These are phyloP conservation scores for Xylariales sp. DNA, from an alignment of 2,329 filamentous ascomycete species.

Conservation along the genomic window DNA sequence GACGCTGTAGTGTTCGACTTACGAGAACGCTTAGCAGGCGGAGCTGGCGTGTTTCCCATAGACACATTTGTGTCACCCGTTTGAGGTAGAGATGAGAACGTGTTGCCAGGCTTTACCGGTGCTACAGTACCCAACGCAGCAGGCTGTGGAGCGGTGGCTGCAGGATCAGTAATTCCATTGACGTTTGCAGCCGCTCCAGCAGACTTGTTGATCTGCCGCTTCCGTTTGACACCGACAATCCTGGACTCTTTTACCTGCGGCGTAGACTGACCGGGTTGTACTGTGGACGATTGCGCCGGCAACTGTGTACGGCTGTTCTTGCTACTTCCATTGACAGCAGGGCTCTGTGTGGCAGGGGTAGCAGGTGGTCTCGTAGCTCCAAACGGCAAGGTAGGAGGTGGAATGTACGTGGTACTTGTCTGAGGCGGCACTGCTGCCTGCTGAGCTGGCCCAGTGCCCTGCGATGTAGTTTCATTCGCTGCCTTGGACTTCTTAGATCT, in stretches of 20 bases:
- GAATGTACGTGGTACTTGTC: conserved; percentile 12
- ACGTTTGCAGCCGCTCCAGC: conserved; percentile 12
- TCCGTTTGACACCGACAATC: conserved; percentile 28
- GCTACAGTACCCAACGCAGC: no score
- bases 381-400: conserved; percentile 10
- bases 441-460: neutral
- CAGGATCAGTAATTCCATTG: conserved; percentile 1
- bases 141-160: neutral
- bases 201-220: conserved; percentile 21
- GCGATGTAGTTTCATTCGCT: conserved; percentile 9
- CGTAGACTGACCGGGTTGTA: conserved; percentile 9
- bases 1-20: conserved; percentile 22
- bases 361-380: neutral
- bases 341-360: neutral
- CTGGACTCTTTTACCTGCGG: conserved; percentile 25
- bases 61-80: neutral
- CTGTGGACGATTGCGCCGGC: conserved; percentile 10
- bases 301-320: conserved; percentile 17
- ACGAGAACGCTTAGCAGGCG: conserved; percentile 23
- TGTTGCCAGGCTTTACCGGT: no score
- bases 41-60: conserved; percentile 8
- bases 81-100: neutral
- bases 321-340: conserved; percentile 13
- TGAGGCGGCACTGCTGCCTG: conserved; percentile 1
- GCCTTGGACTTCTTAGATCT: conserved; percentile 32